Conservation (phyloP, 78 protist genomes). For the Pigoraptor vietnamica region DNA sequence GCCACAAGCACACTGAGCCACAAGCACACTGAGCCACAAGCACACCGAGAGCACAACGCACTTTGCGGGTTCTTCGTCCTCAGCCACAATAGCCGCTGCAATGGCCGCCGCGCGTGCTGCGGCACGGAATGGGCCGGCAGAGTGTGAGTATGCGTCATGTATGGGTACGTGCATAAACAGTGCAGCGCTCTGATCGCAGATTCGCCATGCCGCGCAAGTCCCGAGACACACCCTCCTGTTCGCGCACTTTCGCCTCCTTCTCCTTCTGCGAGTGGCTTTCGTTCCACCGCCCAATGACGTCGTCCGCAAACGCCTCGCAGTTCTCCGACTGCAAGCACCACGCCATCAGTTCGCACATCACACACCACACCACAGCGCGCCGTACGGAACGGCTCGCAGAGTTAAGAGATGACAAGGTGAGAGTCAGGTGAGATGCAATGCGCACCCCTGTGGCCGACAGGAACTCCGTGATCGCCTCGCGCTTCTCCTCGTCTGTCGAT, state of each 20-base stretch:
- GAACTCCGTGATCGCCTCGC: neutral
- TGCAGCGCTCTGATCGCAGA: too few relatives aligned
- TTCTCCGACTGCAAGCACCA: neutral
- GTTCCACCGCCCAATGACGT: neutral
- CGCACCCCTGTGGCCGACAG: neutral
- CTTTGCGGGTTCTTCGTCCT: neutral
- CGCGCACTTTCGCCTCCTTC: neutral
- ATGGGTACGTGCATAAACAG: too few relatives aligned
- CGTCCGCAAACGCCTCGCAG: neutral
- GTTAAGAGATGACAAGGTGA: too few relatives aligned
- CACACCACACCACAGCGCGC: neutral
- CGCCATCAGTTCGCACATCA: neutral
- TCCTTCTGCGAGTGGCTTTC: neutral
- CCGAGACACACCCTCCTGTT: neutral
- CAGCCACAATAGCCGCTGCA: neutral
- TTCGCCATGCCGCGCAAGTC: too few relatives aligned
- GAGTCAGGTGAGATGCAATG: too few relatives aligned
- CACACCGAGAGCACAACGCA: neutral
- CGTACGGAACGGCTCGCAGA: neutral
- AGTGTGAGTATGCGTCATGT: neutral
- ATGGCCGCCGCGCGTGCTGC: neutral
- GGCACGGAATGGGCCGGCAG: neutral
- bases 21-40: neutral
- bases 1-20: neutral
- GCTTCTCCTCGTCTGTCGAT: neutral